These are phyloP conservation scores for Cutaneotrichosporon cavernicola DNA, from an alignment of 1,284 basidiomycete species.

Conservation along the genomic window DNA sequence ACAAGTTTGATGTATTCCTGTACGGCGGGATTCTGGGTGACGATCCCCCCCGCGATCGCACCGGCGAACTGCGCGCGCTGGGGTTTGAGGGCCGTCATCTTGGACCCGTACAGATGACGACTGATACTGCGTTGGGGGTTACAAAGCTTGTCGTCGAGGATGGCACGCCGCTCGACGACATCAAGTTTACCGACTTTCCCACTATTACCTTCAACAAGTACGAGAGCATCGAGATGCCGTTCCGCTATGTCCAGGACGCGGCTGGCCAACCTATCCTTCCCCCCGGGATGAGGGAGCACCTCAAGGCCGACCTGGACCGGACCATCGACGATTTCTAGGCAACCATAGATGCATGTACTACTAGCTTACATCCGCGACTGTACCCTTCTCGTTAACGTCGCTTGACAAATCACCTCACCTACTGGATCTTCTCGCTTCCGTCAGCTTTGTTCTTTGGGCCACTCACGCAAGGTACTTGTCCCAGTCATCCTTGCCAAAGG, in stretches of 20 bases:
- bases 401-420: neutral
- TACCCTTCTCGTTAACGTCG: neutral
- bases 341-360: constrained; percentile 8
- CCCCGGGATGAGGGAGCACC: constrained; percentile 78
- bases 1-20: constrained; percentile 76
- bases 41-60: constrained; percentile 57
- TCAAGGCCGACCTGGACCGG: constrained; percentile 81
- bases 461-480: constrained; percentile 65
- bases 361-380: constrained; percentile 6
- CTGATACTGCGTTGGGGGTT: constrained; percentile 92
- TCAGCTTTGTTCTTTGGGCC: neutral
- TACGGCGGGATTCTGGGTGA: constrained; percentile 64
- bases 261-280: constrained; percentile 69
- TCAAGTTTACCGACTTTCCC: constrained; percentile 75
- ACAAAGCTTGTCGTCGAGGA: constrained; percentile 85
- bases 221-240: constrained; percentile 94
- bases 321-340: constrained; percentile 64
- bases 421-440: constrained; percentile 21
- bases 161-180: constrained; percentile 59
- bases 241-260: constrained; percentile 62
- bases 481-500: constrained; percentile 85
- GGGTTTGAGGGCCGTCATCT: constrained; percentile 84
- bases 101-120: constrained; percentile 92
- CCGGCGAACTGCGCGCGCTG: constrained; percentile 76
- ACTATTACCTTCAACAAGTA: constrained; percentile 77